Conservation (phyloP, 2,329 filamentous ascomycete species). For the Fusarium sp. region DNA sequence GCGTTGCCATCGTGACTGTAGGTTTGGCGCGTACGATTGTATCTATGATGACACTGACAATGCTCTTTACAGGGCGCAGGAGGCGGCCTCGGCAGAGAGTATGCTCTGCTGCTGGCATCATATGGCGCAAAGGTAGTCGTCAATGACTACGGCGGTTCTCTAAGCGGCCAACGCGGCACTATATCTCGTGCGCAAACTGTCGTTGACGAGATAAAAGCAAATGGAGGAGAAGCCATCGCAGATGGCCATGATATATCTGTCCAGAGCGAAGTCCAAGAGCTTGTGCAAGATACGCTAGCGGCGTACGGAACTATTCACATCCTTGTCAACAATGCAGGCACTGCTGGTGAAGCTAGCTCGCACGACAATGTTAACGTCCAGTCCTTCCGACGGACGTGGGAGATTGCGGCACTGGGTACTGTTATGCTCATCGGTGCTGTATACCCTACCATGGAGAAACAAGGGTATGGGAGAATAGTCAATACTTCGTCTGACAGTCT, state of each 20-base stretch:
- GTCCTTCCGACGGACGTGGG: not conserved
- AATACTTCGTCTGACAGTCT: not conserved
- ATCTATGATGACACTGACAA: not conserved
- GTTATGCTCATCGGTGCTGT: not conserved
- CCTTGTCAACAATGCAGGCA: not conserved
- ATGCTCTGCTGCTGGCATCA: not conserved
- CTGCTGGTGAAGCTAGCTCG: not conserved
- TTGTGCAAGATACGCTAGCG: not conserved
- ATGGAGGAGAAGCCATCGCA: not conserved
- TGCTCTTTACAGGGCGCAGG: not conserved
- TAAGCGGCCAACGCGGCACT: not conserved
- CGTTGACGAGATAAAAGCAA: not conserved
- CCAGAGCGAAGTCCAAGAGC: not conserved
- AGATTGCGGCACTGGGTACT: not conserved
- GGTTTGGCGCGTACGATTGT: rapidly evolving
- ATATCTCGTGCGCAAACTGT: not conserved
- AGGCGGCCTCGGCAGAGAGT: not conserved
- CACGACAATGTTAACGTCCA: not conserved
- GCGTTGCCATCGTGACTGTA: not conserved
- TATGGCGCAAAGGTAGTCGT: not conserved
- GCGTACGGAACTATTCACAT: not conserved
- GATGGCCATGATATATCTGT: not conserved
- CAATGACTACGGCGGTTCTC: not conserved
- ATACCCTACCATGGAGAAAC: not conserved
- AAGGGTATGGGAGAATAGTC: not conserved